Evolutionary conservation across 305 asterid species (phyloP).

Genomic region (Solanum hybrid): DNA sequence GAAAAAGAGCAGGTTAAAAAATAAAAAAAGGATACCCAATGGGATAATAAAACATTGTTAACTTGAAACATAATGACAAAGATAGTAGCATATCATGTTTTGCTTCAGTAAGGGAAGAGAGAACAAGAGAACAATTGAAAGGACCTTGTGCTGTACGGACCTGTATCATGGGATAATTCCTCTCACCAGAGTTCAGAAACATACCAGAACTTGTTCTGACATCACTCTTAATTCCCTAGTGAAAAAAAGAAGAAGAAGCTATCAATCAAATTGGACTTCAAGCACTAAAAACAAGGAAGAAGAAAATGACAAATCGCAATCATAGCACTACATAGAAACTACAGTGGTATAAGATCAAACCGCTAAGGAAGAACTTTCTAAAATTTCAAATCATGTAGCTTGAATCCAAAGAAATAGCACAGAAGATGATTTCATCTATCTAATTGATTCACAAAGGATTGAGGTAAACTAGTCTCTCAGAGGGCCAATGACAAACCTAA

Average conservation of each 20-base stretch:
- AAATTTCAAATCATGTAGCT: not conserved
- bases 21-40: not conserved
- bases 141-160: constrained; percentile 21
- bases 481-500: not conserved
- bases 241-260: not conserved
- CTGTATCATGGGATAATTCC: constrained; percentile 70
- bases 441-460: not conserved
- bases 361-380: not conserved
- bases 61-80: not conserved
- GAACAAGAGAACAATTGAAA: not conserved
- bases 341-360: not conserved
- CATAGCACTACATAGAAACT: not conserved
- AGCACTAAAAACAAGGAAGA: not conserved
- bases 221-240: constrained; percentile 67
- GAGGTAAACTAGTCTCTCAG: not conserved
- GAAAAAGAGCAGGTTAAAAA: not conserved
- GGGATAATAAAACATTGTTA: not conserved
- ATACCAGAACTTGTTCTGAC: constrained; percentile 92
- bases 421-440: not conserved
- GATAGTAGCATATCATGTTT: not conserved
- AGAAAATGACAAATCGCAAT: not conserved
- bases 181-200: constrained; percentile 66
- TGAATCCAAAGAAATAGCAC: not conserved
- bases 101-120: not conserved
- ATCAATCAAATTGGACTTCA: constrained; percentile 8